Evolutionary conservation across 2,329 filamentous ascomycete species (phyloP).

Genomic region (Escovopsis weberi): DNA sequence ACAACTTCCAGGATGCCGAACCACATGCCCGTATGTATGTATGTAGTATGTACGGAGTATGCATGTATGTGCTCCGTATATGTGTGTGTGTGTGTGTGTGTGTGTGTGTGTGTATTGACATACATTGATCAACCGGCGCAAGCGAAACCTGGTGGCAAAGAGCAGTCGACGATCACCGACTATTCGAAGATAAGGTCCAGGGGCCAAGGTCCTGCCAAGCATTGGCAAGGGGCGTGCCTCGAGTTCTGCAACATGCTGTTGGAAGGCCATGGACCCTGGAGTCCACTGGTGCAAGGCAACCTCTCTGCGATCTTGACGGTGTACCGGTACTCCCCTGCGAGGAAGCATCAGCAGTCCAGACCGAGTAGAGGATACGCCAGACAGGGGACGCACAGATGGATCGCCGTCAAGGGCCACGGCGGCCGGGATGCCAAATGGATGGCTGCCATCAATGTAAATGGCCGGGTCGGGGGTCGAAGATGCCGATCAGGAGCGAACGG

Average conservation of each 20-base stretch:
- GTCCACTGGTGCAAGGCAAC: not conserved
- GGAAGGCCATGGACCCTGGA: not conserved
- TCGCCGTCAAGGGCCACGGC: not conserved
- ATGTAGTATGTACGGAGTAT: too few relatives aligned
- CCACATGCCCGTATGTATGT: too few relatives aligned
- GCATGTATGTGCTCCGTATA: too few relatives aligned
- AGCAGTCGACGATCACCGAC: not conserved
- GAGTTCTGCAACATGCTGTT: slow-evolving; percentile 1
- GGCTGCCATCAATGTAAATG: not conserved
- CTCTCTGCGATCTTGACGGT: not conserved
- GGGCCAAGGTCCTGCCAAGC: not conserved
- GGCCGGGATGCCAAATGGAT: not conserved
- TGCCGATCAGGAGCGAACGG: not conserved
- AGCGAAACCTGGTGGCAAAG: not conserved
- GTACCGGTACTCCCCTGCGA: not conserved
- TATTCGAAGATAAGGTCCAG: not conserved
- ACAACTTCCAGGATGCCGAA: too few relatives aligned
- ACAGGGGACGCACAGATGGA: not conserved
- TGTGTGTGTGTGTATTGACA: too few relatives aligned
- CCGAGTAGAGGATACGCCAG: too few relatives aligned
- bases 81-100: too few relatives aligned
- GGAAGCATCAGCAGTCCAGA: too few relatives aligned
- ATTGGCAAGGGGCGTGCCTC: not conserved
- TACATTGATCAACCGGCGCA: not conserved
- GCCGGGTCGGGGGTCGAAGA: not conserved